Percentiles rank a stretch among this genome's conserved stretches.
Conservation (phyloP, 1,284 basidiomycete species). For the Apiotrichum veenhuisii region DNA sequence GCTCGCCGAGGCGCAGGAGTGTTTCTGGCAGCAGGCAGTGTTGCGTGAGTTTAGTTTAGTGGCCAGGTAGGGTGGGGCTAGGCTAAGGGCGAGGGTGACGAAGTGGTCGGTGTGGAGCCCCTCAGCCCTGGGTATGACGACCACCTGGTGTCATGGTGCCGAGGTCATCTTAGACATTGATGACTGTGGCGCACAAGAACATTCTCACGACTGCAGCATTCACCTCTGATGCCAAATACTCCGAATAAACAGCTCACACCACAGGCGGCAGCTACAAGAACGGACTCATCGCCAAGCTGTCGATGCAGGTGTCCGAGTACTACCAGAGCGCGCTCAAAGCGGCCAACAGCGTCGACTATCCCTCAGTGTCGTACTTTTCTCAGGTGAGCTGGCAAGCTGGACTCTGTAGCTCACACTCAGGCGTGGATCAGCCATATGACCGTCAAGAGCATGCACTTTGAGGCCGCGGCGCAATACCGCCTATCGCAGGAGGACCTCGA, state of each 20-base stretch:
- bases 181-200: too few species aligned
- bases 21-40: slow-evolving; percentile 90
- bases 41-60: slow-evolving; percentile 59
- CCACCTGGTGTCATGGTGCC: too few species aligned
- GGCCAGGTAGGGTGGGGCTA: neutral
- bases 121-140: neutral
- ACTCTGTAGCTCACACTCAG: slow-evolving; percentile 49
- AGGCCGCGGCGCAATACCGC: slow-evolving; percentile 82
- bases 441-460: slow-evolving; percentile 80
- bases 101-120: too few species aligned
- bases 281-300: slow-evolving; percentile 77
- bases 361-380: slow-evolving; percentile 47
- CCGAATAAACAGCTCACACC: neutral
- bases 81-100: neutral
- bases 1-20: slow-evolving; percentile 94
- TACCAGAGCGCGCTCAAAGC: slow-evolving; percentile 60
- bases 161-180: too few species aligned
- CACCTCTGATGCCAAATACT: too few species aligned
- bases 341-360: slow-evolving; percentile 56
- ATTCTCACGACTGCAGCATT: too few species aligned
- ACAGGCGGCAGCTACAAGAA: slow-evolving; percentile 71
- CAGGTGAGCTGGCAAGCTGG: slow-evolving; percentile 30
- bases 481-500: slow-evolving; percentile 90
- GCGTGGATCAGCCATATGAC: slow-evolving; percentile 78
- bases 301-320: slow-evolving; percentile 66